Evolutionary conservation across 2,329 filamentous ascomycete species (phyloP).

Genomic region (Bipolaris cookei): DNA sequence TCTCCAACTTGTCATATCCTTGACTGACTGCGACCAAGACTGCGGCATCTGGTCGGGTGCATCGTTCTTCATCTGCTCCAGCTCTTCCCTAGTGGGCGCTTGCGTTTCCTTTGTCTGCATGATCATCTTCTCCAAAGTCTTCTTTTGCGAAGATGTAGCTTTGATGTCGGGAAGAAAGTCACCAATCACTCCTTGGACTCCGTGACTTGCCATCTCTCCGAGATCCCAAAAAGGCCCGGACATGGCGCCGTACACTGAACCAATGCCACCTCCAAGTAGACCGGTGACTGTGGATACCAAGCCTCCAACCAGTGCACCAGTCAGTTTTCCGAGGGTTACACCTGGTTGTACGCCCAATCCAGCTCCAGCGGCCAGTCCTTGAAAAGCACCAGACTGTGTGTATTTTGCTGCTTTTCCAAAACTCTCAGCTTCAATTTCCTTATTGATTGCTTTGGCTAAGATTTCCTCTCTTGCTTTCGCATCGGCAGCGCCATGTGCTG

Average conservation of each 20-base stretch:
- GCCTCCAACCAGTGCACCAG: constrained; percentile 46
- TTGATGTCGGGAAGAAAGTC: constrained; percentile 47
- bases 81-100: constrained; percentile 40
- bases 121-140: constrained; percentile 48
- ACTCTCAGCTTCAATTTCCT: constrained; percentile 51
- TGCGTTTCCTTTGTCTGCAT: constrained; percentile 46
- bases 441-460: constrained; percentile 50
- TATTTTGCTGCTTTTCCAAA: constrained; percentile 53
- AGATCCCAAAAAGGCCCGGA: constrained; percentile 46
- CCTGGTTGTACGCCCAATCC: constrained; percentile 48
- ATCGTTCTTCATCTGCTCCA: constrained; percentile 46
- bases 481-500: constrained; percentile 49
- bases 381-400: constrained; percentile 48
- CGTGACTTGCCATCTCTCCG: constrained; percentile 46
- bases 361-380: constrained; percentile 49
- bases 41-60: constrained; percentile 43
- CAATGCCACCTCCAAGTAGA: constrained; percentile 44
- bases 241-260: constrained; percentile 47
- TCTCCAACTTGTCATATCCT: constrained; percentile 44
- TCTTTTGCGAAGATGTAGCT: constrained; percentile 43
- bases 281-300: constrained; percentile 43
- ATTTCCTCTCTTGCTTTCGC: constrained; percentile 49
- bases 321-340: constrained; percentile 45
- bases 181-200: constrained; percentile 42
- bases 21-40: constrained; percentile 41